Evolutionary conservation across 2,329 filamentous ascomycete species (phyloP).

Genomic region (Chaetomiaceae sp.): DNA sequence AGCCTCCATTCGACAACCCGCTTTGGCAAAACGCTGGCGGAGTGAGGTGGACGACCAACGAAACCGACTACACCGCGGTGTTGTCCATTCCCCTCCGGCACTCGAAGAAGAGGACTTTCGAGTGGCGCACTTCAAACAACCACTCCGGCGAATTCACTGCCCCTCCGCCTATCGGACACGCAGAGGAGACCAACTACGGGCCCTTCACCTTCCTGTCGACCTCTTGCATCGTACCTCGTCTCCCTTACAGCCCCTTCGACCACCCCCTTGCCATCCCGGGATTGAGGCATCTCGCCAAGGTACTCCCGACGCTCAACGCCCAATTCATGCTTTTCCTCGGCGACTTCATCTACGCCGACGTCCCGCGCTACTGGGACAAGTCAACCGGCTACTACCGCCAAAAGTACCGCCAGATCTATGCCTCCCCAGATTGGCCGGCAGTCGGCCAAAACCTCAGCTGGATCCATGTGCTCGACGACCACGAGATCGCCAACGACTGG

Average conservation of each 20-base stretch:
- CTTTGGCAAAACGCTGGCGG: conserved; percentile 65
- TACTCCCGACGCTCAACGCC: conserved; percentile 65
- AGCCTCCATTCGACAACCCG: conserved; percentile 50
- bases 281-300: conserved; percentile 68
- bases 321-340: conserved; percentile 81
- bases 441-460: conserved; percentile 80
- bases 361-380: conserved; percentile 73
- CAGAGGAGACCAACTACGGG: conserved; percentile 56
- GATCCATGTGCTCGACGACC: conserved; percentile 95
- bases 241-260: conserved; percentile 82
- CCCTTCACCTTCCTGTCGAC: conserved; percentile 88
- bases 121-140: conserved; percentile 83
- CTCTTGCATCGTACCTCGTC: conserved; percentile 86
- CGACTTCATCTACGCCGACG: conserved; percentile 88
- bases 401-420: conserved; percentile 94
- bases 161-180: conserved; percentile 65
- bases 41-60: conserved; percentile 62
- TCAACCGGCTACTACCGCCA: conserved; percentile 73
- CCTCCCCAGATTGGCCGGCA: conserved; percentile 82
- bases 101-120: conserved; percentile 68
- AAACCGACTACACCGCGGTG: conserved; percentile 76
- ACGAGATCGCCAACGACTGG: conserved; percentile 96
- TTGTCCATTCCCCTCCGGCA: conserved; percentile 62
- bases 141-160: conserved; percentile 77
- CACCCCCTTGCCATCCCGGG: conserved; percentile 81